These are phyloP conservation scores for Hypericum perforatum DNA, from an alignment of 345 rosid species.

Conservation along the genomic window DNA sequence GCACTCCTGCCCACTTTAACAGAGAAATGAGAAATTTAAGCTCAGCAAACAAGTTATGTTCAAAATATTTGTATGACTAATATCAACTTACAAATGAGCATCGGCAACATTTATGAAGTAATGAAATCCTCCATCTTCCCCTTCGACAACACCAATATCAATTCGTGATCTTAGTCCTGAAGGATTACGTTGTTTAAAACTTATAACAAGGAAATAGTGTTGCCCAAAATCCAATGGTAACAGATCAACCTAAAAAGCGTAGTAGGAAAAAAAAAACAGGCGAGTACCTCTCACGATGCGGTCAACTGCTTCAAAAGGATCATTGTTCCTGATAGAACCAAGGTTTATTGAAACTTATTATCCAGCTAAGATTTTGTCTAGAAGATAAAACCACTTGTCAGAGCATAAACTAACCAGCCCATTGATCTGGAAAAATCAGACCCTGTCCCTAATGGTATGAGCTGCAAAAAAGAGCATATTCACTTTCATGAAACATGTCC, in stretches of 20 bases:
- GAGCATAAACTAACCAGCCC: constrained; percentile 69
- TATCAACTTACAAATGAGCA: constrained; percentile 73
- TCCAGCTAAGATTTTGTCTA: constrained; percentile 1
- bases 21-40: constrained; percentile 11
- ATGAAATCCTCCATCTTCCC: constrained; percentile 47
- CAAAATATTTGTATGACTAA: constrained; percentile 11
- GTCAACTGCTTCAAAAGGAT: constrained; percentile 74
- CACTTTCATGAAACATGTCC: constrained; percentile 7
- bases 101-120: constrained; percentile 94
- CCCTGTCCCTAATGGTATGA: constrained; percentile 91
- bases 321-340: constrained; percentile 55
- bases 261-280: neutral
- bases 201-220: constrained; percentile 3
- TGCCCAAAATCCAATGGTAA: neutral
- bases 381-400: neutral
- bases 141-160: constrained; percentile 64
- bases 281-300: constrained; percentile 67
- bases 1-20: constrained; percentile 64
- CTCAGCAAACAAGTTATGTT: constrained; percentile 7
- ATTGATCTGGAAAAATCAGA: constrained; percentile 91
- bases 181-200: constrained; percentile 18
- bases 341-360: constrained; percentile 1
- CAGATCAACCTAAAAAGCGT: neutral
- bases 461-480: constrained; percentile 38
- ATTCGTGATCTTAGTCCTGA: constrained; percentile 58